These are phyloP conservation scores for Penicillium paneum DNA, from an alignment of 2,329 filamentous ascomycete genomes.

Conservation along the genomic window DNA sequence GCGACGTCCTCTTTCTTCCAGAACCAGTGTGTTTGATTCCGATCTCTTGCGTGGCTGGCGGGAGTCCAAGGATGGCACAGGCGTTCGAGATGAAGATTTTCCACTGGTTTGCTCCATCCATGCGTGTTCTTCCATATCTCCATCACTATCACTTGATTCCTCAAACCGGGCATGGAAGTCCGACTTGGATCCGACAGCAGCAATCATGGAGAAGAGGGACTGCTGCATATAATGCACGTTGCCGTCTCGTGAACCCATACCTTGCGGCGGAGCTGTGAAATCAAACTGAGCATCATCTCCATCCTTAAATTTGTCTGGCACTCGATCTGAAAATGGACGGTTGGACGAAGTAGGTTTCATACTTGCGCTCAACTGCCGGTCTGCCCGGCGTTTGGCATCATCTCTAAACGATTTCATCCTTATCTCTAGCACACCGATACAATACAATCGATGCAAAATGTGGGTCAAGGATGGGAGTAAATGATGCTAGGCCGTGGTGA, in stretches of 20 bases:
- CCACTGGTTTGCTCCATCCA: constrained; percentile 9
- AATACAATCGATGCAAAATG: background rate
- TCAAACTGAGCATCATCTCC: constrained; percentile 61
- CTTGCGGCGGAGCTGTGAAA: constrained; percentile 54
- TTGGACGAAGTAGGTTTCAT: constrained; percentile 44
- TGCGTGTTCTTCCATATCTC: constrained; percentile 40
- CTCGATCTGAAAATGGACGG: constrained; percentile 48
- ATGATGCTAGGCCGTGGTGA: constrained; percentile 6
- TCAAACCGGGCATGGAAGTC: constrained; percentile 81
- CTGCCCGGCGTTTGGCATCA: constrained; percentile 42
- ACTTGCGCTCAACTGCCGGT: constrained; percentile 41
- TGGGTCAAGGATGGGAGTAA: constrained; percentile 3
- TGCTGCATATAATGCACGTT: constrained; percentile 75
- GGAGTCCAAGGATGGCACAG: constrained; percentile 2
- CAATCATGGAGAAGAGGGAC: constrained; percentile 89
- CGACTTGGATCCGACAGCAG: constrained; percentile 76
- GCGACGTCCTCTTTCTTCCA: constrained; percentile 40
- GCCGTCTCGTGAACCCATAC: constrained; percentile 36
- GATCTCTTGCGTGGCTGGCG: background rate
- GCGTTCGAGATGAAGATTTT: constrained; percentile 1
- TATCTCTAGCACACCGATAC: constrained; percentile 5
- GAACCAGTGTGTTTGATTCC: constrained; percentile 7
- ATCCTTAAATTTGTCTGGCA: constrained; percentile 58
- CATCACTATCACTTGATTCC: constrained; percentile 77
- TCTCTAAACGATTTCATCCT: constrained; percentile 40